Percentiles rank a stretch among this genome's conserved stretches.
Conservation (phyloP, 2,329 filamentous ascomycete species). For the Sordariomycetes sp. region DNA sequence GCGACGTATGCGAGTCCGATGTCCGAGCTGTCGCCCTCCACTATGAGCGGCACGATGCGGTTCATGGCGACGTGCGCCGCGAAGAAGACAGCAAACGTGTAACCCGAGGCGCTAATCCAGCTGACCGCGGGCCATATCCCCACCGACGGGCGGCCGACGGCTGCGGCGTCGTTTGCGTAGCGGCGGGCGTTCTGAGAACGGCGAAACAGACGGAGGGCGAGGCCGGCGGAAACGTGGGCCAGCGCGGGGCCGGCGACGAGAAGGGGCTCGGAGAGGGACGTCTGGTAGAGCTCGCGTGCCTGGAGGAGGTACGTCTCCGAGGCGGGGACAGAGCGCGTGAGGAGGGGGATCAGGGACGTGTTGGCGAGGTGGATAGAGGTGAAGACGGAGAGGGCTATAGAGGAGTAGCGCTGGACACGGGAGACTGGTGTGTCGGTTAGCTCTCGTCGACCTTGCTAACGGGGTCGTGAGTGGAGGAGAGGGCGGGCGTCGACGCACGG, state of each 20-base stretch:
- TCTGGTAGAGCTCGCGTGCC: constrained; percentile 86
- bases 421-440: constrained; percentile 35
- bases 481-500: background rate
- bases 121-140: constrained; percentile 58
- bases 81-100: constrained; percentile 51
- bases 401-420: constrained; percentile 76
- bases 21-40: constrained; percentile 77
- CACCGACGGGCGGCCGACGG: constrained; percentile 5
- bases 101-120: constrained; percentile 61
- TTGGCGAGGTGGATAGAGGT: constrained; percentile 66
- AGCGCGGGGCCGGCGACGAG: constrained; percentile 64
- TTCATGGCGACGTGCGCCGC: constrained; percentile 64
- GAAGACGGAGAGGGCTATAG: constrained; percentile 71
- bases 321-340: constrained; percentile 57
- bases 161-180: constrained; percentile 53
- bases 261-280: constrained; percentile 63
- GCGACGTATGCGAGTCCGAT: constrained; percentile 73
- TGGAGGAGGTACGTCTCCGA: constrained; percentile 82
- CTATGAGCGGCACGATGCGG: constrained; percentile 57
- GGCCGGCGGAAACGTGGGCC: constrained; percentile 63
- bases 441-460: background rate
- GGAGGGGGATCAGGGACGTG: constrained; percentile 66
- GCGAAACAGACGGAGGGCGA: constrained; percentile 64
- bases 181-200: constrained; percentile 56
- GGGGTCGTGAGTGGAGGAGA: background rate